Percentiles rank a stretch among this genome's conserved stretches.
phyloP scores from a whole-genome alignment of 2,329 filamentous ascomycete species.

The Fusarium xyrophilum region DNA sequence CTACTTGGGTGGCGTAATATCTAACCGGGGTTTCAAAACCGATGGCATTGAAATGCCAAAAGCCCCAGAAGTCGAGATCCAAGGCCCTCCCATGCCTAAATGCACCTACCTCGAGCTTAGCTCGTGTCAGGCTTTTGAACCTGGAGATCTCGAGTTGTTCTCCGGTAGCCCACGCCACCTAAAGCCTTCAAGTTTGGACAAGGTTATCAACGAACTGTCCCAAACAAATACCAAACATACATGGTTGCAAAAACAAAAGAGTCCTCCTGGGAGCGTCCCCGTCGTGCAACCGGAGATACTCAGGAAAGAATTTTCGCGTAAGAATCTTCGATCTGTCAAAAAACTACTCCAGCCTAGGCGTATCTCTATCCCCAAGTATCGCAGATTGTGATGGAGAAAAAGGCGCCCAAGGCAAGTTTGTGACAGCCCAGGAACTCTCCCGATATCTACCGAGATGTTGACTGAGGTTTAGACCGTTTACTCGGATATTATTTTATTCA shows the following conservation, averaged over 20 bases:
- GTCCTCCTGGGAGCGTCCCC: background rate
- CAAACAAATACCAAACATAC: background rate
- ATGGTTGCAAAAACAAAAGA: background rate
- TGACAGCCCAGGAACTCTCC: background rate
- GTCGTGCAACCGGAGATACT: background rate
- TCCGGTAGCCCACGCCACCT: background rate
- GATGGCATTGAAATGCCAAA: background rate
- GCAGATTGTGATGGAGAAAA: too few relatives aligned
- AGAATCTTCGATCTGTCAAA: background rate
- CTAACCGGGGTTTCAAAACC: background rate
- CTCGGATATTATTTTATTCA: background rate
- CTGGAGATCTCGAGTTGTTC: background rate
- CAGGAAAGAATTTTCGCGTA: background rate
- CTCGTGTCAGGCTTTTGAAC: background rate
- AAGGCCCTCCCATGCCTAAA: background rate
- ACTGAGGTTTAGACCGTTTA: background rate
- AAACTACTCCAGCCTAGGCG: background rate
- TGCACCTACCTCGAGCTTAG: background rate
- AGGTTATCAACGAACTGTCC: background rate
- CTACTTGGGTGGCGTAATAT: background rate
- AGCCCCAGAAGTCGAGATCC: background rate
- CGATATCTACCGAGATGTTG: background rate
- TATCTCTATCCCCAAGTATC: background rate
- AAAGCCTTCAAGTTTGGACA: background rate
- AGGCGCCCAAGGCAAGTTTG: background rate